These are phyloP conservation scores for Cairneyella variabilis DNA, from an alignment of 495 filamentous ascomycete genomes.

Conservation along the genomic window DNA sequence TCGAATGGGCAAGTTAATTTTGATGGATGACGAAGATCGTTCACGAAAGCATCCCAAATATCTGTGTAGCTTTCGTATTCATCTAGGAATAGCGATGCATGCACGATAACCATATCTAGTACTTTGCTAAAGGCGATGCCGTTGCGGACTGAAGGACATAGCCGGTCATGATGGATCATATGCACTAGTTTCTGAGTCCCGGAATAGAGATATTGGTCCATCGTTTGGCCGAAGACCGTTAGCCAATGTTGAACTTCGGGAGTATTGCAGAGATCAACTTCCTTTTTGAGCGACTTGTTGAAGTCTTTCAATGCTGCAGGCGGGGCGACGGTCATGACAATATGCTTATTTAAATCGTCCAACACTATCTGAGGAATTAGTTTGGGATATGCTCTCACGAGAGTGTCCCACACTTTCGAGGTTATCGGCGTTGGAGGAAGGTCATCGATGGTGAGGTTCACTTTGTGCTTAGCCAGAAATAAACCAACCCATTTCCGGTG, in stretches of 20 bases:
- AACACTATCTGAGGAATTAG: slow-evolving; percentile 16
- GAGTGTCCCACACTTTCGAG: slow-evolving; percentile 4
- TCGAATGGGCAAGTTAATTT: background rate
- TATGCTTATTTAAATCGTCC: slow-evolving; percentile 11
- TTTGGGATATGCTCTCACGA: slow-evolving; percentile 7
- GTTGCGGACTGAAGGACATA: background rate
- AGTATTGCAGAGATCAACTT: slow-evolving; percentile 12
- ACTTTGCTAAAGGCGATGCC: slow-evolving; percentile 1
- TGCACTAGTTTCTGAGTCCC: slow-evolving; percentile 1
- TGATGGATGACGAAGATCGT: background rate
- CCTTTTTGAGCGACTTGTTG: slow-evolving; percentile 19
- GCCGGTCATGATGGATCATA: slow-evolving; percentile 9
- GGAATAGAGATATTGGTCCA: background rate
- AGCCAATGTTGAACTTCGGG: slow-evolving; percentile 30
- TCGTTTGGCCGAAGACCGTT: slow-evolving; percentile 9
- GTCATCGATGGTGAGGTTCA: slow-evolving; percentile 13
- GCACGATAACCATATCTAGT: slow-evolving; percentile 6
- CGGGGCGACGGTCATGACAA: slow-evolving; percentile 10
- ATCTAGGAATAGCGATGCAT: slow-evolving; percentile 19
- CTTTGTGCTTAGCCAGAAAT: slow-evolving; percentile 25
- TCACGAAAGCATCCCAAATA: slow-evolving; percentile 15
- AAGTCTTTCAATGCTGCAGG: slow-evolving; percentile 14
- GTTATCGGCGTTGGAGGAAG: slow-evolving; percentile 24
- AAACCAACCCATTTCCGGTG: slow-evolving; percentile 28
- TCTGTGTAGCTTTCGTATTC: slow-evolving; percentile 13